Base-by-base conservation (phyloP, 148 eudicot species). In the Silene latifolia region DNA sequence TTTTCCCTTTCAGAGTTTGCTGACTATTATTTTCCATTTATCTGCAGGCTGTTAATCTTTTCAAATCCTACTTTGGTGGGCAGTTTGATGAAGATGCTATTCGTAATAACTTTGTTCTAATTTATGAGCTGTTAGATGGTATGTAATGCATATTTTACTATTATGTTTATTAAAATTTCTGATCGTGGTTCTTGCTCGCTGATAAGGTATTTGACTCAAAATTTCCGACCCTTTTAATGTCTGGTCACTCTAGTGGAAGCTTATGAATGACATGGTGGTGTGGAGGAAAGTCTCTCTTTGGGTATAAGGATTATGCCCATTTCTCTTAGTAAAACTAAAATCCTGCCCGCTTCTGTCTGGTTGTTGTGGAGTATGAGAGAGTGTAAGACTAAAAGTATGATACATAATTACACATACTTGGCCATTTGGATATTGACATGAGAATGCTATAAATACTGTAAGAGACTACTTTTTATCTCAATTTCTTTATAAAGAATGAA, bases 41-140 rank as follows among this genome's bases (percentile, higher is more conserved):
- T 67, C 5, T 82, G 91, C 96, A 95, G 98, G 98, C 98, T 74
- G 98, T 95, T 77, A 77, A 86, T 71, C 89, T 95, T 73, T 95
- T 95, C 87, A 95, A 95, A 80, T 92, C 98, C 25, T 95, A 95
- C 77, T 95, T 95, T 79, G 98, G 98, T 47, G 98, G 98, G 64
- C 89, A 91, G 73, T 95, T 95, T 85, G 98, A 95, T 64, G 98
- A 95, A 81, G 98, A 95, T 85, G 98, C 98, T 51, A 95, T 95
- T 35, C 93, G 97, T 53, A 95, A 95, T 82, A 95, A 95, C 79
- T 95, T 95, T 83, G 98, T 95, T 71, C 87, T 95, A 84, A 90
- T 95, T 29, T 95, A 95, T 74, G 98, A 95, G 79, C 89, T 95
- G 72, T 79, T 95, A 83, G 98, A 95, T 80, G 98, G 98, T 95